phyloP scores from a whole-genome alignment of 1,284 basidiomycete genomes.

The Apiotrichum brassicae region DNA sequence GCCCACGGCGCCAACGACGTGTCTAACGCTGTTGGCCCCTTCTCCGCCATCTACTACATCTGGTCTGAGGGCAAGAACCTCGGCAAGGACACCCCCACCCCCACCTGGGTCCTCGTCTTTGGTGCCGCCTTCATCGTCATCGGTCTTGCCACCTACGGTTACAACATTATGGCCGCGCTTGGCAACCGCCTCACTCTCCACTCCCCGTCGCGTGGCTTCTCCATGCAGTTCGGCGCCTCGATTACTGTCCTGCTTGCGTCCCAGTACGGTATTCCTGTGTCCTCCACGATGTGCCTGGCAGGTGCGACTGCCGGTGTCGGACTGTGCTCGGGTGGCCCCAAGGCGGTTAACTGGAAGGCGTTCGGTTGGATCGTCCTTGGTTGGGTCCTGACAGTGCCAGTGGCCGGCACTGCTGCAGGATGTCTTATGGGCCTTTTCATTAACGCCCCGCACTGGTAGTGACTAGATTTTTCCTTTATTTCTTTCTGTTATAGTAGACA shows the following conservation, averaged over 20 bases:
- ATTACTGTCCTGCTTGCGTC: conserved; percentile 50
- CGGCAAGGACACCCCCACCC: conserved; percentile 38
- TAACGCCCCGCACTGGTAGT: conserved; percentile 41
- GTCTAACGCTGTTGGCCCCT: conserved; percentile 43
- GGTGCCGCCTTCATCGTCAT: conserved; percentile 46
- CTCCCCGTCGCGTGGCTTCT: conserved; percentile 50
- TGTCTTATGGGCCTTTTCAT: conserved; percentile 43
- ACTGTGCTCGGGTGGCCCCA: conserved; percentile 43
- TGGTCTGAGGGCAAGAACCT: conserved; percentile 42
- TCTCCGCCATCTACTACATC: conserved; percentile 43
- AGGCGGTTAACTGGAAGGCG: conserved; percentile 42
- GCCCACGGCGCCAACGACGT: conserved; percentile 49
- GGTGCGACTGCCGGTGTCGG: conserved; percentile 50
- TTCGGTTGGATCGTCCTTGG: conserved; percentile 17
- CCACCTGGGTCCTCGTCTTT: conserved; percentile 49
- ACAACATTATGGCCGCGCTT: conserved; percentile 45
- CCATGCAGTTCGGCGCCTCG: conserved; percentile 50
- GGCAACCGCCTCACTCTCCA: conserved; percentile 50
- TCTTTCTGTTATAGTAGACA: neutral
- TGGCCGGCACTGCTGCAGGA: conserved; percentile 43
- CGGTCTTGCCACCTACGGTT: conserved; percentile 49
- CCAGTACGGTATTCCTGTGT: conserved; percentile 43
- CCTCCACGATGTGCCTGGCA: conserved; percentile 49
- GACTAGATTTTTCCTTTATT: too few species aligned
- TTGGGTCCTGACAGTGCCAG: conserved; percentile 47